Conservation (phyloP, 768 basidiomycete species). For the Hericium coralloides region DNA sequence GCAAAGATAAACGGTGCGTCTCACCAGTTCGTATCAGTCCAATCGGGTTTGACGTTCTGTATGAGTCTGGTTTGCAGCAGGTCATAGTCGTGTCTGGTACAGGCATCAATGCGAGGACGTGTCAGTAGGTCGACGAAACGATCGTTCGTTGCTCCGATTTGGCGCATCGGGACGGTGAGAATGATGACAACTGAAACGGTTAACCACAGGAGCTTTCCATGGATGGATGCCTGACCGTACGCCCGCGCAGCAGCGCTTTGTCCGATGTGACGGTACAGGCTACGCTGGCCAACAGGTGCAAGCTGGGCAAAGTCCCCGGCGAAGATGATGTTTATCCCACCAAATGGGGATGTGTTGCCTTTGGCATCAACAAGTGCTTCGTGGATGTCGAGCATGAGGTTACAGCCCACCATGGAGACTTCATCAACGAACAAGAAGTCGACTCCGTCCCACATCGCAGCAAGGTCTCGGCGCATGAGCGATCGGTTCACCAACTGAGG, state of each 20-base stretch:
- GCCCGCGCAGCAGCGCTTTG: too few relatives aligned
- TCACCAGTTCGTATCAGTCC: slow-evolving; percentile 12
- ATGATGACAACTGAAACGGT: not conserved
- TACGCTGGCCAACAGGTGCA: not conserved
- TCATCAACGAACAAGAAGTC: slow-evolving; percentile 32
- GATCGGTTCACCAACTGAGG: not conserved
- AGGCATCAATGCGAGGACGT: not conserved
- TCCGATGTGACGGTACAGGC: not conserved
- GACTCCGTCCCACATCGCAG: slow-evolving; percentile 30
- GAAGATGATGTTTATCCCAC: slow-evolving; percentile 24
- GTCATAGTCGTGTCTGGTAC: slow-evolving; percentile 4
- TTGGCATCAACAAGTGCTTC: slow-evolving; percentile 26
- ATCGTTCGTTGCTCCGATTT: not conserved
- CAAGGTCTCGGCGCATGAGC: slow-evolving; percentile 11
- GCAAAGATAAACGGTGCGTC: slow-evolving; percentile 27
- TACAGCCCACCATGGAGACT: slow-evolving; percentile 31
- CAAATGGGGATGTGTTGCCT: slow-evolving; percentile 22
- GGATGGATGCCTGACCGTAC: too few relatives aligned
- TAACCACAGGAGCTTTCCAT: not conserved
- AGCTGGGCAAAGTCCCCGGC: not conserved
- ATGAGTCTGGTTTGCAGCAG: not conserved
- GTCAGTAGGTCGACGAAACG: not conserved
- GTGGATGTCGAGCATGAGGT: slow-evolving; percentile 23
- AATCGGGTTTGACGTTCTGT: slow-evolving; percentile 1
- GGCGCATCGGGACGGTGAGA: not conserved